phyloP scores from a whole-genome alignment of 495 filamentous ascomycete genomes.

The Lasiosphaeriaceae sp. region DNA sequence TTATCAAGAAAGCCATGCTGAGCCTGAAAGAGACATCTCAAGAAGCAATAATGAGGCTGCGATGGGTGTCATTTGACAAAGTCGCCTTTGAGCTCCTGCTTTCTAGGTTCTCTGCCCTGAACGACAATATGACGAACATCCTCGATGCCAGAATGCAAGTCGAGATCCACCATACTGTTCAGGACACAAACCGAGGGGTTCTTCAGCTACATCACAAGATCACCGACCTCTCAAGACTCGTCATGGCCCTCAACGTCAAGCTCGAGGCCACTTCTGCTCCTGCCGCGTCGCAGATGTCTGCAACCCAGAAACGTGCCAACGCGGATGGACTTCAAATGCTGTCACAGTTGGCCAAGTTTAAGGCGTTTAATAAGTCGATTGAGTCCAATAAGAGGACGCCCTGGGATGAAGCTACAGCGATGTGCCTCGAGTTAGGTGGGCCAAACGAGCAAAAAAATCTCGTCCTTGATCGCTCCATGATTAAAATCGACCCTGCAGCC shows the following conservation, averaged over 20 bases:
- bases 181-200: conserved; percentile 43
- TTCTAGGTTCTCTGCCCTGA: conserved; percentile 34
- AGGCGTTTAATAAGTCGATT: conserved; percentile 44
- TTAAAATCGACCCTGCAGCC: conserved; percentile 22
- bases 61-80: conserved; percentile 44
- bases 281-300: conserved; percentile 23
- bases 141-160: conserved; percentile 40
- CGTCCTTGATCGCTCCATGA: conserved; percentile 28
- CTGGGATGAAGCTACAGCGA: conserved; percentile 27
- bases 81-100: conserved; percentile 39
- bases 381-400: conserved; percentile 26
- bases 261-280: conserved; percentile 20
- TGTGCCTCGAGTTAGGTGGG: conserved; percentile 30
- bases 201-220: conserved; percentile 42
- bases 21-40: conserved; percentile 25
- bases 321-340: conserved; percentile 32
- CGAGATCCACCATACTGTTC: conserved; percentile 41
- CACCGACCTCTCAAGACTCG: conserved; percentile 34
- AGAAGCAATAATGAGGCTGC: conserved; percentile 27
- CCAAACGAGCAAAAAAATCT: conserved; percentile 27
- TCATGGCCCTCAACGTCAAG: conserved; percentile 37
- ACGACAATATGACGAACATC: conserved; percentile 45
- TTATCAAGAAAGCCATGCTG: conserved; percentile 42
- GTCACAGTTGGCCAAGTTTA: conserved; percentile 44
- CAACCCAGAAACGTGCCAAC: conserved; percentile 27